Evolutionary conservation across 2,329 filamentous ascomycete genomes (phyloP).

Genomic region (Teratosphaeriaceae sp.): DNA sequence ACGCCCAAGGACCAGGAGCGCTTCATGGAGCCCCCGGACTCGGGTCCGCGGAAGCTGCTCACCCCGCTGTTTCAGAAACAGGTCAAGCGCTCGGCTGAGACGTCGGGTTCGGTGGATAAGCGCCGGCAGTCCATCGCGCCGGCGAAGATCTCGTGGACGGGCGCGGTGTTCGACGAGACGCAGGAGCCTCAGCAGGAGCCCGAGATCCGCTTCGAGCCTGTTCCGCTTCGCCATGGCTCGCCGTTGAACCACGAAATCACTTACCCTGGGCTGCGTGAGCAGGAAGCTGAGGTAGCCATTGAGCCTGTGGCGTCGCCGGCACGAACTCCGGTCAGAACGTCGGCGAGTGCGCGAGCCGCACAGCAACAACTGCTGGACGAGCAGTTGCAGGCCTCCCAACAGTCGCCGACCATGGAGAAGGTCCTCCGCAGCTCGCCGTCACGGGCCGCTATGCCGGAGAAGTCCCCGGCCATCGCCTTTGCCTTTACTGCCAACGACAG

Average conservation of each 20-base stretch:
- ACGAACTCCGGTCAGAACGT: conserved; percentile 15
- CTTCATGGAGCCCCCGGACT: conserved; percentile 48
- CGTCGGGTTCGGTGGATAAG: conserved; percentile 13
- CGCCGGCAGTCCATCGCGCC: conserved; percentile 17
- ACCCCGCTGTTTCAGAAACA: conserved; percentile 30
- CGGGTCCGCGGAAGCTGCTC: conserved; percentile 27
- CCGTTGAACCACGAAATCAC: conserved; percentile 11
- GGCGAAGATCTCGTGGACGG: conserved; percentile 11
- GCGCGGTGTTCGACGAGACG: conserved; percentile 12
- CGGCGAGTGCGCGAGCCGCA: conserved; percentile 8
- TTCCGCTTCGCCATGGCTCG: conserved; percentile 1
- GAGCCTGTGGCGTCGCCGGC: conserved; percentile 11
- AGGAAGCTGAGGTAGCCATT: not conserved
- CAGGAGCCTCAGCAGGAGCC: conserved; percentile 4
- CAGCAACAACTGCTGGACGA: conserved; percentile 10
- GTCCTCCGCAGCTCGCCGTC: conserved; percentile 14
- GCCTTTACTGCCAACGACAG: not conserved
- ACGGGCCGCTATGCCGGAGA: conserved; percentile 12
- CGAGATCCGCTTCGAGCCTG: not conserved
- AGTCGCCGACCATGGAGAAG: conserved; percentile 23
- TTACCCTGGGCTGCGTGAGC: conserved; percentile 21
- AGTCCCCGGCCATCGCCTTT: not conserved
- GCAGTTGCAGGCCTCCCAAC: conserved; percentile 16
- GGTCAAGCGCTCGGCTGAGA: conserved; percentile 20
- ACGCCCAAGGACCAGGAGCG: conserved; percentile 53